A percentile compares a stretch with the other conserved stretches of the same genome.
Conservation (phyloP, 345 rosid species). For the Chamaenerion angustifolium region DNA sequence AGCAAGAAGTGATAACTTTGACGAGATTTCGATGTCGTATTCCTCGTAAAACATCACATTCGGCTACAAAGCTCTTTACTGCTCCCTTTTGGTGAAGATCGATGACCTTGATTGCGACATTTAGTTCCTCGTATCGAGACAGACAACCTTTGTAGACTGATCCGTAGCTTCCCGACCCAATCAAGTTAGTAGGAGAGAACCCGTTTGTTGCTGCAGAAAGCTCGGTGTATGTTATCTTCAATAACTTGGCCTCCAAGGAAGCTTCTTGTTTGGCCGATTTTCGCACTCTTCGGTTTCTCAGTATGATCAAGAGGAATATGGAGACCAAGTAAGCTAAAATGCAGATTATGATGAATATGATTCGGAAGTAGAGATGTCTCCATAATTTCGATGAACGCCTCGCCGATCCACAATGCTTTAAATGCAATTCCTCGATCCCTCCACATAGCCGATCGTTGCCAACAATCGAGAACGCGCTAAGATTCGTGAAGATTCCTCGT, state of each 20-base stretch:
- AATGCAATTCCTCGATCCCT: conserved; percentile 4
- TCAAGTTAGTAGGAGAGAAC: conserved; percentile 16
- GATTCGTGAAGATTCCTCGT: conserved; percentile 10
- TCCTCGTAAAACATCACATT: conserved; percentile 27
- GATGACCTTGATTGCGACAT: conserved; percentile 19
- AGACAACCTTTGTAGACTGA: conserved; percentile 21
- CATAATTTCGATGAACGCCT: conserved; percentile 6
- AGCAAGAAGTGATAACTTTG: conserved; percentile 33
- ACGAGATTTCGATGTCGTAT: conserved; percentile 38
- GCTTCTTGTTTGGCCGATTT: neutral
- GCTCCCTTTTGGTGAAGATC: conserved; percentile 26
- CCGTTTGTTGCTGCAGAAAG: conserved; percentile 18
- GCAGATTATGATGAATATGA: conserved; percentile 10
- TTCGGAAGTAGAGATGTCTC: conserved; percentile 7
- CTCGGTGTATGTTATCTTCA: conserved; percentile 14
- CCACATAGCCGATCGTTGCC: conserved; percentile 18
- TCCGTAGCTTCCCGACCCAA: conserved; percentile 23
- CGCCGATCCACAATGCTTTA: conserved; percentile 8
- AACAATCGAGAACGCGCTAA: conserved; percentile 8
- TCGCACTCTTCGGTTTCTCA: conserved; percentile 4
- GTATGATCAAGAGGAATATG: neutral
- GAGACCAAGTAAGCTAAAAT: neutral
- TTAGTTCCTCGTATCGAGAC: neutral
- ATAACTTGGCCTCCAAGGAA: conserved; percentile 1
- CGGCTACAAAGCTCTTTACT: conserved; percentile 28